These are phyloP conservation scores for Albizia julibrissin DNA, from an alignment of 306 rosid genomes.

Conservation along the genomic window DNA sequence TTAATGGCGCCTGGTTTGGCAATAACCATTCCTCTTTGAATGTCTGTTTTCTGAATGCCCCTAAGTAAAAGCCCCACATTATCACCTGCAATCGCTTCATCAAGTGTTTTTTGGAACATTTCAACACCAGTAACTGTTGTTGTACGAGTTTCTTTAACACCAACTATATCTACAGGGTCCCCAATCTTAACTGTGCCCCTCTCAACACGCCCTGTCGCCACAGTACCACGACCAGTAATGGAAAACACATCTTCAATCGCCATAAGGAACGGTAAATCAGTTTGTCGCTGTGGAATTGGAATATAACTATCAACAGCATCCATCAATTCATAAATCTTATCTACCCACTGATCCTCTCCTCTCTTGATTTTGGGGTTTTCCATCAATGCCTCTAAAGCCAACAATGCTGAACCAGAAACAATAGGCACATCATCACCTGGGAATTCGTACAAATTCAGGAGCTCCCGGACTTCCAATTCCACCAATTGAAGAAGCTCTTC, in stretches of 20 bases:
- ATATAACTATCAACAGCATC: constrained; percentile 40
- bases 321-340: constrained; percentile 34
- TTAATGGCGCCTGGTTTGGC: constrained; percentile 35
- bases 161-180: constrained; percentile 38
- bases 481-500: constrained; percentile 41
- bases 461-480: constrained; percentile 42
- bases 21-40: constrained; percentile 41
- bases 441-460: constrained; percentile 30
- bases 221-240: constrained; percentile 40
- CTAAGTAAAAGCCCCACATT: constrained; percentile 42
- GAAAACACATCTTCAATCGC: constrained; percentile 43
- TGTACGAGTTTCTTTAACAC: constrained; percentile 34
- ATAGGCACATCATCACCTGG: constrained; percentile 43
- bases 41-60: constrained; percentile 41
- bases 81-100: constrained; percentile 43
- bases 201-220: constrained; percentile 42
- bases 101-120: constrained; percentile 42
- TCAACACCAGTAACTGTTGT: constrained; percentile 43
- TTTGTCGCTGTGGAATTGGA: constrained; percentile 38
- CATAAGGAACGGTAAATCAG: constrained; percentile 37
- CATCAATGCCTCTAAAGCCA: constrained; percentile 42
- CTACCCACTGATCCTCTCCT: constrained; percentile 43
- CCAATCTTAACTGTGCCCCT: constrained; percentile 38
- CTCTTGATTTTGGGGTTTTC: constrained; percentile 36
- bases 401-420: constrained; percentile 39